Base-by-base conservation (phyloP, 2,329 filamentous ascomycete genomes). In the Leptoxyphium fumago region DNA sequence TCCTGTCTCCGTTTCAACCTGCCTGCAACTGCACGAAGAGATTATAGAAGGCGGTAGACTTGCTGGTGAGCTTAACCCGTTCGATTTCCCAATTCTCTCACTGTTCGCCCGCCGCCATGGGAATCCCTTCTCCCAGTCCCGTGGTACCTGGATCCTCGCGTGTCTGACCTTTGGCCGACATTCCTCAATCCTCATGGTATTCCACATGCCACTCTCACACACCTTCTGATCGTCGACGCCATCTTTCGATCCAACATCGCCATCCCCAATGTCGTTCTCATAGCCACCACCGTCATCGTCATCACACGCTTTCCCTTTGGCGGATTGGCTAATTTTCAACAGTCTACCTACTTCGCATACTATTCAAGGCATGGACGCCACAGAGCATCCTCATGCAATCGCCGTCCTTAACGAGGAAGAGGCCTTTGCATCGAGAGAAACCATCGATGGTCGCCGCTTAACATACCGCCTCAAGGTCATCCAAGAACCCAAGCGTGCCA, bases 401-500 rank as follows among this genome's bases (percentile, higher is more conserved):
- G 62, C 65, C 36, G 66, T 73, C 50, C 62, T 67, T 47, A 77
- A 77, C 58, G 74, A 78, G 67, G 76, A 72, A 15, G 65, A 67
- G 45, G 68, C 68, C 56, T 64, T 64, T 26, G 62, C 66, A 46
- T 66, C 64, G 48, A 72, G 82, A 42, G 69, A 74, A 43, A 94
- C 85, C 38, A 78, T 78, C 54, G 80, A 82, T 55, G 84, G 84
- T 49, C 78, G 84, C 53, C 78, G 72, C 50, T 74, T 95, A 52
- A 85, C 78, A 59, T 96, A 96, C 64, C 72, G 75, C 51, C 70
- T 96, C 63, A 78, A 77, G 47, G 87, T 96, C 45, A 80, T 95
- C 55, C 91, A 98, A 66, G 86, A 96, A 62, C 91, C 91, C 15
- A 83, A 94, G 67, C 84, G 88, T 57, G 89, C 91, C 41, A 77